Evolutionary conservation across 495 filamentous ascomycete species (phyloP).

Genomic region (Astrocystis sublimbata): DNA sequence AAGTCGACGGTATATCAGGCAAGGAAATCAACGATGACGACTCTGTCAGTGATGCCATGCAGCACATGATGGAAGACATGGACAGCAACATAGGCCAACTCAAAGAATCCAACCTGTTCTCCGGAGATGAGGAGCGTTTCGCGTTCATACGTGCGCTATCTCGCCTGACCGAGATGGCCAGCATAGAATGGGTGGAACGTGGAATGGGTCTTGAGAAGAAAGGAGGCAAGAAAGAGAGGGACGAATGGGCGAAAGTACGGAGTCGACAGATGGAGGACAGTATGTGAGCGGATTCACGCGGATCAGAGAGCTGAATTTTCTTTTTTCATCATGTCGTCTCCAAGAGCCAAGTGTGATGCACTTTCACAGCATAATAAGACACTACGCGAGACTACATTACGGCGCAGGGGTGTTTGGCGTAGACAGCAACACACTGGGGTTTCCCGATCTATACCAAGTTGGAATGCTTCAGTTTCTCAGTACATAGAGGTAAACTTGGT

Average conservation of each 20-base stretch:
- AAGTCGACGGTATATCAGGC: constrained; percentile 41
- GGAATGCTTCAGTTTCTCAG: not conserved
- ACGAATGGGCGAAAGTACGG: constrained; percentile 65
- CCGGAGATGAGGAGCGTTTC: constrained; percentile 94
- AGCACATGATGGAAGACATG: constrained; percentile 90
- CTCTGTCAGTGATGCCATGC: constrained; percentile 77
- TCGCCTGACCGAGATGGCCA: constrained; percentile 88
- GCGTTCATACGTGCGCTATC: constrained; percentile 90
- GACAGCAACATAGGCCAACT: constrained; percentile 82
- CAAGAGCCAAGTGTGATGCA: not conserved
- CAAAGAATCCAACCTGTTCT: constrained; percentile 85
- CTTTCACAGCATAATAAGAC: not conserved
- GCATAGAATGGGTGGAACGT: constrained; percentile 89
- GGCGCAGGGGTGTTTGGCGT: not conserved
- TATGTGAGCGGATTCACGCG: constrained; percentile 50
- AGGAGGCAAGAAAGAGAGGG: constrained; percentile 61
- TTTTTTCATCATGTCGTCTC: not conserved
- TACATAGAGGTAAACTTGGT: too few species aligned
- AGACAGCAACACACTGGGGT: not conserved
- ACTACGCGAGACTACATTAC: not conserved
- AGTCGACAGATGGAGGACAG: constrained; percentile 72
- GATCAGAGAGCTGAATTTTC: not conserved
- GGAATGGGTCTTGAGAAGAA: constrained; percentile 66
- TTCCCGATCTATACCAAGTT: not conserved
- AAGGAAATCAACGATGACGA: constrained; percentile 50